phyloP scores from a whole-genome alignment of 208 protist species.

The Trypanosoma caninum region DNA sequence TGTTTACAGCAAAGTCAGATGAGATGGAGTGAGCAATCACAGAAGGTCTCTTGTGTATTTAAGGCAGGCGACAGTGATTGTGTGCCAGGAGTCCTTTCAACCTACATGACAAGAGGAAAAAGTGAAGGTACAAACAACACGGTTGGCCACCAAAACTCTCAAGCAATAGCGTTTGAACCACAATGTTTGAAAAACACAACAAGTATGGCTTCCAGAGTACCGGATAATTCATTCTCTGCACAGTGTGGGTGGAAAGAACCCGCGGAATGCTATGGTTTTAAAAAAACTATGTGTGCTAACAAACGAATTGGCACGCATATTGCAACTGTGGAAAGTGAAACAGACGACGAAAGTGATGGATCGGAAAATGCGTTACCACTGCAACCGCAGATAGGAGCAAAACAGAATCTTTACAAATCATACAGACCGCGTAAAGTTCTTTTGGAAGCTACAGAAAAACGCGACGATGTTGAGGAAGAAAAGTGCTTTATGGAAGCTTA shows the following conservation, averaged over 20 bases:
- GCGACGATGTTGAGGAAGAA: not conserved
- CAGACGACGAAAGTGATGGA: not conserved
- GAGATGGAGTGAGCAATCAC: too few relatives aligned
- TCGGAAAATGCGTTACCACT: not conserved
- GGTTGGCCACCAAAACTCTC: too few relatives aligned
- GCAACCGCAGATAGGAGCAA: slow-evolving; percentile 16
- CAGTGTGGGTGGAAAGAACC: not conserved
- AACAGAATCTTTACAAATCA: slow-evolving; percentile 12
- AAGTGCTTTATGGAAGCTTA: not conserved
- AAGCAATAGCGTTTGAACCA: too few relatives aligned
- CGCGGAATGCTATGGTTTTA: not conserved
- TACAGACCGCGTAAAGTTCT: not conserved
- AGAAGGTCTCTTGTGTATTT: too few relatives aligned
- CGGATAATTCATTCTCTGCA: too few relatives aligned
- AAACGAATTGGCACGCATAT: not conserved
- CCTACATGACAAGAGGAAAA: too few relatives aligned
- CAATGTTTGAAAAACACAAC: too few relatives aligned
- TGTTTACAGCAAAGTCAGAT: too few relatives aligned
- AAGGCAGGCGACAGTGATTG: too few relatives aligned
- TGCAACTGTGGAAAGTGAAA: not conserved
- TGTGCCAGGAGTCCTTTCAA: too few relatives aligned
- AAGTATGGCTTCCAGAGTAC: not conserved
- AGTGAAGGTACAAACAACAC: too few relatives aligned
- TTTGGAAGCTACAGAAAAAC: slow-evolving; percentile 2
- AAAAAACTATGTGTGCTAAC: not conserved